Evolutionary conservation across 495 filamentous ascomycete genomes (phyloP).

Genomic region (Aspergillus homomorphus): DNA sequence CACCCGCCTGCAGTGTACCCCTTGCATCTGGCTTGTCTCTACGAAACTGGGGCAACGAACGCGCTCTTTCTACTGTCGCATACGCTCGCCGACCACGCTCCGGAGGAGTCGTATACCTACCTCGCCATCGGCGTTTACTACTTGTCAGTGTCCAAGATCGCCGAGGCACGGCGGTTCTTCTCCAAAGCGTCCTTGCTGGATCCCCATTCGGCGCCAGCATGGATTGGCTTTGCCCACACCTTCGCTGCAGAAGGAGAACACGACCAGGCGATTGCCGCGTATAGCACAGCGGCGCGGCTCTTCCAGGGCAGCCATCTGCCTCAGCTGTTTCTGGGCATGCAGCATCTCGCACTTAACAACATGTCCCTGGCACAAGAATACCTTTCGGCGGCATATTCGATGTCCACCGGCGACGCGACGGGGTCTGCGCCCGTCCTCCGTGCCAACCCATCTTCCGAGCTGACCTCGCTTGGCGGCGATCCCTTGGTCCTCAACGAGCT

Average conservation of each 20-base stretch:
- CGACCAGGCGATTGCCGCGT: constrained; percentile 96
- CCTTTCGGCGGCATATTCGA: constrained; percentile 77
- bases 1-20: constrained; percentile 90
- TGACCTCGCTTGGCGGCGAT: constrained; percentile 50
- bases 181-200: constrained; percentile 97
- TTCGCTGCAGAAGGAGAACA: constrained; percentile 99
- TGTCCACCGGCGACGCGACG: constrained; percentile 56
- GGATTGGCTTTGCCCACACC: constrained; percentile 99
- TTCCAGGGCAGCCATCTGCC: constrained; percentile 98
- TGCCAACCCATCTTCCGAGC: constrained; percentile 53
- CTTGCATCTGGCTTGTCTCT: constrained; percentile 86
- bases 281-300: constrained; percentile 89
- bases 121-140: constrained; percentile 96
- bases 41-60: constrained; percentile 83
- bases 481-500: constrained; percentile 93
- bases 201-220: constrained; percentile 94
- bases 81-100: constrained; percentile 87
- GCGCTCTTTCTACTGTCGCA: constrained; percentile 91
- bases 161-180: constrained; percentile 92
- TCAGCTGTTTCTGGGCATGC: constrained; percentile 96
- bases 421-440: constrained; percentile 28
- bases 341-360: constrained; percentile 93
- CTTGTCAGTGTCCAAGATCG: constrained; percentile 79
- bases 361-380: constrained; percentile 95
- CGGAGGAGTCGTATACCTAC: constrained; percentile 86